Percentiles rank a stretch among this genome's conserved stretches.
These are phyloP conservation scores for Cercospora sesami DNA, from an alignment of 2,329 filamentous ascomycete genomes.

Conservation along the genomic window DNA sequence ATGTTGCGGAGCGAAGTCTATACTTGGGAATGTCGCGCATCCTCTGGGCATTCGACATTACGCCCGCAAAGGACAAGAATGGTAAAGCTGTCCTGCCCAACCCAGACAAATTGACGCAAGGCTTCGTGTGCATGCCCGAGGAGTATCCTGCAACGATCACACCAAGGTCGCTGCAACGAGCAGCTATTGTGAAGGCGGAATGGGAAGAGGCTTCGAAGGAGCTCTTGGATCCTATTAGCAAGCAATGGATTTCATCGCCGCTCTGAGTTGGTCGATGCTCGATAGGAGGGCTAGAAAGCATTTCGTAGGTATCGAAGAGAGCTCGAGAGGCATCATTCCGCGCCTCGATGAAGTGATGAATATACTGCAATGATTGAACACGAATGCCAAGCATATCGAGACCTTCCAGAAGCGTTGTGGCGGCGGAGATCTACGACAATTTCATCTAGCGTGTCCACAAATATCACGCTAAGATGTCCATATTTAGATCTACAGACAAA, in stretches of 20 bases:
- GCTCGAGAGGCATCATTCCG: not conserved
- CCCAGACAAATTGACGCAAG: conserved; percentile 45
- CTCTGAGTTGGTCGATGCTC: conserved; percentile 1
- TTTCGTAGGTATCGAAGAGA: not conserved
- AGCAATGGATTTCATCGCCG: conserved; percentile 33
- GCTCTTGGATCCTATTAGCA: conserved; percentile 32
- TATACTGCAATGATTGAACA: not conserved
- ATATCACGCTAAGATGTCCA: no score
- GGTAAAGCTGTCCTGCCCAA: conserved; percentile 44
- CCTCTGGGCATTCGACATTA: conserved; percentile 50
- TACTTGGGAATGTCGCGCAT: conserved; percentile 45
- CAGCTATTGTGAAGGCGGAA: conserved; percentile 33
- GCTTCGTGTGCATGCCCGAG: conserved; percentile 49
- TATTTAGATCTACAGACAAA: no score
- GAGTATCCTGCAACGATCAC: conserved; percentile 42
- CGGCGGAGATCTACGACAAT: not conserved
- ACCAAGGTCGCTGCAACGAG: conserved; percentile 38
- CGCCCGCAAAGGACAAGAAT: conserved; percentile 32
- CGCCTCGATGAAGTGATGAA: not conserved
- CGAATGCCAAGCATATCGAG: not conserved
- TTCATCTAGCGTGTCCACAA: not conserved
- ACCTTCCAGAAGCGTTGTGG: not conserved
- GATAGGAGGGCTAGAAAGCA: not conserved
- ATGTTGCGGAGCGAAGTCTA: conserved; percentile 34
- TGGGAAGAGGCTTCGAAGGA: conserved; percentile 30